Evolutionary conservation across 306 rosid species (phyloP).

Genomic region (Luffa aegyptiaca): DNA sequence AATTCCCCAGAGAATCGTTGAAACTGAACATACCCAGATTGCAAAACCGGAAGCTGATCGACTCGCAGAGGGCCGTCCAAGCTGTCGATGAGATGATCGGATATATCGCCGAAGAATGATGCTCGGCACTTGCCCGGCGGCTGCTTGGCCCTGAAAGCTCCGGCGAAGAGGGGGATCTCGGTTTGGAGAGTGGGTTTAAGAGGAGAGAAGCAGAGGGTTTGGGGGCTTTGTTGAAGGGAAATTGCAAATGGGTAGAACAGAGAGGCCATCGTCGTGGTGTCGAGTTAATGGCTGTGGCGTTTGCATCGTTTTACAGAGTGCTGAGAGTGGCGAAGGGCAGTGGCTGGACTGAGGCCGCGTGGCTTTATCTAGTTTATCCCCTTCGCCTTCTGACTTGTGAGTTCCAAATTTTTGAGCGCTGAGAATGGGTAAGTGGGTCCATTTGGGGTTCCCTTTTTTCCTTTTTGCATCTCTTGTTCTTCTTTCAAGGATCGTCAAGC

Average conservation of each 20-base stretch:
- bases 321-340: slow-evolving; percentile 11
- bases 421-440: background rate
- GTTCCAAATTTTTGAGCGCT: background rate
- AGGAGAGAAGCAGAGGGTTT: slow-evolving; percentile 18
- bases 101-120: slow-evolving; percentile 27
- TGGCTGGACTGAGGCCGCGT: slow-evolving; percentile 33
- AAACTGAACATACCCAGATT: slow-evolving; percentile 41
- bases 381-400: background rate
- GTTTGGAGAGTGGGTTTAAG: slow-evolving; percentile 20
- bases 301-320: background rate
- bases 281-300: background rate
- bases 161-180: slow-evolving; percentile 27
- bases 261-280: slow-evolving; percentile 35
- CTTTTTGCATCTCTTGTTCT: background rate
- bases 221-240: slow-evolving; percentile 34
- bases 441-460: background rate
- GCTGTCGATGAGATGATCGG: slow-evolving; percentile 28
- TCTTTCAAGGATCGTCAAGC: background rate
- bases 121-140: slow-evolving; percentile 32
- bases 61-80: slow-evolving; percentile 29
- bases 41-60: slow-evolving; percentile 46
- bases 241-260: slow-evolving; percentile 37
- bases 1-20: slow-evolving; percentile 35
- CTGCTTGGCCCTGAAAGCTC: slow-evolving; percentile 20
- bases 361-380: slow-evolving; percentile 31